Conservation (phyloP, 257 asterid species). For the Scutellaria minor region DNA sequence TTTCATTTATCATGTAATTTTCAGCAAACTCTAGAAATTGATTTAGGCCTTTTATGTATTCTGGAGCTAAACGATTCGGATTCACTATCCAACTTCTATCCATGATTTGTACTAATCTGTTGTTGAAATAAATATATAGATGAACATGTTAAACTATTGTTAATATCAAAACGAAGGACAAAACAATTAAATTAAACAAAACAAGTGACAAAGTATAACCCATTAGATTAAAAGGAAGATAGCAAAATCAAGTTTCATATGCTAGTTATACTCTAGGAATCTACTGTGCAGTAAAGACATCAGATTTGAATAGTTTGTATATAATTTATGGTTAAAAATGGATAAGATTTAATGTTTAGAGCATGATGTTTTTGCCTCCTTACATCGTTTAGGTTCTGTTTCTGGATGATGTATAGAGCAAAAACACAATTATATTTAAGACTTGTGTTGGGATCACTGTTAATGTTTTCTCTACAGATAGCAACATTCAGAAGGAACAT, state of each 20-base stretch:
- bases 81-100: neutral
- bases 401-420: conserved; percentile 11
- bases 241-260: too few relatives aligned
- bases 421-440: conserved; percentile 10
- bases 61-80: neutral
- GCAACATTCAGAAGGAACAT: conserved; percentile 69
- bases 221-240: too few relatives aligned
- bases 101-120: neutral
- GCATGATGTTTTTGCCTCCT: conserved; percentile 27
- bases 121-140: too few relatives aligned
- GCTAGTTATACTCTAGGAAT: too few relatives aligned
- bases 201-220: too few relatives aligned
- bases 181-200: too few relatives aligned
- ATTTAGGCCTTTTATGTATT: too few relatives aligned
- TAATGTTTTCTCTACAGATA: conserved; percentile 49
- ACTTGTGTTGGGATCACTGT: conserved; percentile 35
- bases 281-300: too few relatives aligned
- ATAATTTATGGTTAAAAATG: neutral
- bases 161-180: too few relatives aligned
- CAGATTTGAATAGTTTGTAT: neutral
- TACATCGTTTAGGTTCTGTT: conserved; percentile 28
- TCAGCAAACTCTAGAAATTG: neutral
- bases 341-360: conserved; percentile 5
- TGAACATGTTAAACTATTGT: too few relatives aligned
- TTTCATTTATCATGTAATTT: neutral